Evolutionary conservation across 495 filamentous ascomycete genomes (phyloP).

Genomic region (Penicillium robsamsonii): DNA sequence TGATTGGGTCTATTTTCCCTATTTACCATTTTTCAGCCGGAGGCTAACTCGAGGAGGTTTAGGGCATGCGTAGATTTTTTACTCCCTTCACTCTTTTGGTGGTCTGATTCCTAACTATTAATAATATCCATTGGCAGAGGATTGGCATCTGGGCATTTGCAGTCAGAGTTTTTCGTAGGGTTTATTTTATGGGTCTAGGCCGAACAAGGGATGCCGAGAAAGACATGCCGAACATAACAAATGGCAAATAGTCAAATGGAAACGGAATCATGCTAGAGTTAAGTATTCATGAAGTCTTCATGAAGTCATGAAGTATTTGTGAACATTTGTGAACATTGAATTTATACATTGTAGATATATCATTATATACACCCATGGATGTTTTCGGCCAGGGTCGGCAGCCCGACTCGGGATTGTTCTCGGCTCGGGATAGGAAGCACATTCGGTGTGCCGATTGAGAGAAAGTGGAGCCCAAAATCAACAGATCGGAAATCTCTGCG

Average conservation of each 20-base stretch:
- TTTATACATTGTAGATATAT: not conserved
- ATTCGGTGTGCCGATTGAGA: slow-evolving; percentile 33
- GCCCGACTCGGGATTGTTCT: slow-evolving; percentile 21
- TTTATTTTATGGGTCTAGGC: slow-evolving; percentile 20
- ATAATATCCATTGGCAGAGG: not conserved
- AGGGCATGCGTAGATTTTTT: not conserved
- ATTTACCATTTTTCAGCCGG: not conserved
- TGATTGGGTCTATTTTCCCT: not conserved
- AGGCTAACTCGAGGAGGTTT: not conserved
- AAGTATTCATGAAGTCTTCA: not conserved
- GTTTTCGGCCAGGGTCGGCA: slow-evolving; percentile 1
- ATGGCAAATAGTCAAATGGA: not conserved
- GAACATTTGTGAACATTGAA: not conserved
- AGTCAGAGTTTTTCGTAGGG: slow-evolving; percentile 12
- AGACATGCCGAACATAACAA: slow-evolving; percentile 1
- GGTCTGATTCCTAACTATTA: slow-evolving; percentile 10
- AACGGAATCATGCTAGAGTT: not conserved
- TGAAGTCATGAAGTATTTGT: not conserved
- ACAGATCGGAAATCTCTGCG: slow-evolving; percentile 25
- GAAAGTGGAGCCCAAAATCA: slow-evolving; percentile 17
- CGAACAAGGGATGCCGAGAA: slow-evolving; percentile 14
- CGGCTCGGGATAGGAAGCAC: slow-evolving; percentile 19
- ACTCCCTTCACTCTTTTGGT: not conserved
- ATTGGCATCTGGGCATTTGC: not conserved
- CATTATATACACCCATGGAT: not conserved